These are phyloP conservation scores for Carex littledalei DNA, from an alignment of 176 grass and related monocot species.

Conservation along the genomic window DNA sequence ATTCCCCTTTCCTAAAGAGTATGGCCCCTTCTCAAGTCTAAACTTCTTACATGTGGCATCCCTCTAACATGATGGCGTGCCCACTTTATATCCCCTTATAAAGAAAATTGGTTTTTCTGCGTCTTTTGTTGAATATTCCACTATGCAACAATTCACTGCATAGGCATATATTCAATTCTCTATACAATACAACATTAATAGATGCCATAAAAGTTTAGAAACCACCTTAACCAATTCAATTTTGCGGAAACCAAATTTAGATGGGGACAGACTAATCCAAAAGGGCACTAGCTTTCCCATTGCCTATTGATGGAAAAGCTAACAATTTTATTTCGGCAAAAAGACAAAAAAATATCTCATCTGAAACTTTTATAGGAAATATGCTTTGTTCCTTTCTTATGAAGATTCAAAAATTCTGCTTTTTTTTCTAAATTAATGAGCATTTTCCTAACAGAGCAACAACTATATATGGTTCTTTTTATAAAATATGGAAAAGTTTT, in stretches of 20 bases:
- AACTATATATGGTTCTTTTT: background rate
- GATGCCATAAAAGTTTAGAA: background rate
- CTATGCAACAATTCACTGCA: constrained; percentile 27
- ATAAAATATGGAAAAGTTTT: background rate
- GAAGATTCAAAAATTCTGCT: background rate
- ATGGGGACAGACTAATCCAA: constrained; percentile 45
- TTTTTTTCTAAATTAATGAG: constrained; percentile 6
- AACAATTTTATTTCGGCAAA: constrained; percentile 28
- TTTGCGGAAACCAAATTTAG: constrained; percentile 31
- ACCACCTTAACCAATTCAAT: background rate
- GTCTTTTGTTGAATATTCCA: background rate
- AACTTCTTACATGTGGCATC: constrained; percentile 30
- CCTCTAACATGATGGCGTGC: constrained; percentile 8
- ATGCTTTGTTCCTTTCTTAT: constrained; percentile 12
- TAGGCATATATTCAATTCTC: constrained; percentile 38
- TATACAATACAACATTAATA: background rate
- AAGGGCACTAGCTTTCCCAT: constrained; percentile 37
- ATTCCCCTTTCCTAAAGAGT: constrained; percentile 54
- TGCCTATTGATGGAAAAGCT: constrained; percentile 41
- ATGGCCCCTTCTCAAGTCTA: constrained; percentile 63
- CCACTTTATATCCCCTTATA: background rate
- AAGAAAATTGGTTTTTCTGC: background rate
- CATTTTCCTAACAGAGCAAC: constrained; percentile 3
- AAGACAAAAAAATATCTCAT: constrained; percentile 12
- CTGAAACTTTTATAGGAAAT: constrained; percentile 3